Evolutionary conservation across 2,329 filamentous ascomycete species (phyloP).

Genomic region (Diaporthe sp.): DNA sequence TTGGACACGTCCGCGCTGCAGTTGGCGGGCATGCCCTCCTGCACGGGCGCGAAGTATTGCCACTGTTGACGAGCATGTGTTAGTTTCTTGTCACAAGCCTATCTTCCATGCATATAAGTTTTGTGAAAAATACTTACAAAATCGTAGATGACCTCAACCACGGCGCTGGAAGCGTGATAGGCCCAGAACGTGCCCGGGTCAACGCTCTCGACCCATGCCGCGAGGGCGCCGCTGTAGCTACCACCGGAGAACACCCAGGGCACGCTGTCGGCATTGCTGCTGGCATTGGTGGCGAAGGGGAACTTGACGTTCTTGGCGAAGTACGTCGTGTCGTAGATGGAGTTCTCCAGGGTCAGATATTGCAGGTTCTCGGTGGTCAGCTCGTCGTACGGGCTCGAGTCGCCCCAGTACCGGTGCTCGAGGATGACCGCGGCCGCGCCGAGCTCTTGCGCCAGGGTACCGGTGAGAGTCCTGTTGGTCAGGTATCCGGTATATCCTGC

Average conservation of each 20-base stretch:
- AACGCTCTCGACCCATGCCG: conserved; percentile 64
- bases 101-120: fast-evolving
- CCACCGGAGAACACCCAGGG: conserved; percentile 70
- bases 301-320: conserved; percentile 60
- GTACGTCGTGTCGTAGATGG: conserved; percentile 56
- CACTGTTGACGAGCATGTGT: conserved; percentile 48
- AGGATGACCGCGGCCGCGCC: conserved; percentile 57
- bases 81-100: background rate
- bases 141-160: conserved; percentile 64
- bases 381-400: conserved; percentile 53
- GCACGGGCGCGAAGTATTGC: conserved; percentile 68
- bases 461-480: conserved; percentile 56
- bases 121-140: conserved; percentile 49
- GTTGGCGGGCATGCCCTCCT: conserved; percentile 67
- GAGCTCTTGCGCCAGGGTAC: conserved; percentile 54
- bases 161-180: conserved; percentile 68
- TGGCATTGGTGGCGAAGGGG: conserved; percentile 62
- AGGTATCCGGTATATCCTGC: conserved; percentile 56
- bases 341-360: conserved; percentile 57
- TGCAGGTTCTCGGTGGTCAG: conserved; percentile 55
- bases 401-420: conserved; percentile 60
- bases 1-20: conserved; percentile 65
- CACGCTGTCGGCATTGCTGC: conserved; percentile 61
- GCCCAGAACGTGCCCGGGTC: conserved; percentile 71
- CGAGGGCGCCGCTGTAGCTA: conserved; percentile 68